Base-by-base conservation (phyloP, 2,329 filamentous ascomycete species). In the Pestalotiopsis sp. region DNA sequence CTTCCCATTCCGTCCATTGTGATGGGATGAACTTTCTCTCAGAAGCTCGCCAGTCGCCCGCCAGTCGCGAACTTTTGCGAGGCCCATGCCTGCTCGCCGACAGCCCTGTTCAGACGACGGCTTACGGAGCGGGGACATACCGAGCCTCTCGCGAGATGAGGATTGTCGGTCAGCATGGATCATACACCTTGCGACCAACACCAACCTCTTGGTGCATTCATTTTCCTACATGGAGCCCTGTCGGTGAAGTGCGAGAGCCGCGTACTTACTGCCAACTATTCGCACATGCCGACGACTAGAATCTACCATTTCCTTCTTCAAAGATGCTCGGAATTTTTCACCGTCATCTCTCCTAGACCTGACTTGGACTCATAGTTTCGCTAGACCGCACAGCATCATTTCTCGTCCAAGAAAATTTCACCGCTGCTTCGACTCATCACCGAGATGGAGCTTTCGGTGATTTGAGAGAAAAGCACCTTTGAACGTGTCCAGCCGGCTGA, bases 161-260 rank as follows among this genome's bases (percentile, higher is more conserved):
- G 59, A 62, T 62, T 62, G 59, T 62, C 59, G 59, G 36, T 62
- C 27, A 62, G 36, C 45, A 52, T 52, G 45, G 45, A 52, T 52
- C 17, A 31, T 14, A 40, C 59, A 40, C 31, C 59, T 62, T 36
- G 27, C 59, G 25, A 62, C 59, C 45, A 12, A 62, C 31, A 36
- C 31, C 59, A 62, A 62, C 45, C 45, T 62, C 57, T 36, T 36
- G 57, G 57, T 36, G 27, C 57, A 14, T 59, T 12, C 14, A 27
- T 59, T 36, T 31, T 27, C 23, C 25, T 11, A 11, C 27, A n/a
- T 27, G 17, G 59, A 62, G 59, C 59, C 25, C n/a, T 62, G n/a
- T 27, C 36, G 31, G 59, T 62, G 31, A 40, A 31, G 27, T 62
- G 59, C 45, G 45, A 52, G 20, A 36, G 31, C 31, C 31, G 31